Conservation (phyloP, 257 asterid species). For the Solanum tacnaense region DNA sequence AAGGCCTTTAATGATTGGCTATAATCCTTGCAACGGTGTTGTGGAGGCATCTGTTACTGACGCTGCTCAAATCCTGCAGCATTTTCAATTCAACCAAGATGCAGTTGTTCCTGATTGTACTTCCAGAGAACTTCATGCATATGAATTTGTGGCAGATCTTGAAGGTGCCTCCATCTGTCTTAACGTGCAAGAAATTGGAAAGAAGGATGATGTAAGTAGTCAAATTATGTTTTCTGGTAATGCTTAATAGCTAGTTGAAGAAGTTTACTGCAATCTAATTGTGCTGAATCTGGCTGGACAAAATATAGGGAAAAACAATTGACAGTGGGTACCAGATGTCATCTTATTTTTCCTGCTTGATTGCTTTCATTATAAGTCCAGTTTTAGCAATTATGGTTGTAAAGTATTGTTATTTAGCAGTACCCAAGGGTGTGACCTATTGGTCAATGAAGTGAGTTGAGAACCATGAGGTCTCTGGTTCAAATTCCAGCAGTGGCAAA, state of each 20-base stretch:
- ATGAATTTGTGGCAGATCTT: slow-evolving; percentile 37
- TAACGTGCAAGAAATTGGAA: slow-evolving; percentile 60
- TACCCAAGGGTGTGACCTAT: neutral
- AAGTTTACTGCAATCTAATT: neutral
- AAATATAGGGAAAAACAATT: neutral
- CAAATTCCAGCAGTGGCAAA: neutral
- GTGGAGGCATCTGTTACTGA: slow-evolving; percentile 54
- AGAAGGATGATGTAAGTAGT: slow-evolving; percentile 47
- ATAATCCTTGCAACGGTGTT: slow-evolving; percentile 33
- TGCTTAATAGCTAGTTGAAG: neutral
- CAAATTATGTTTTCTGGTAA: neutral
- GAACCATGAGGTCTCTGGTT: neutral
- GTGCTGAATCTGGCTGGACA: neutral
- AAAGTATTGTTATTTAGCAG: neutral
- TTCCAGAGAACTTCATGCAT: slow-evolving; percentile 31
- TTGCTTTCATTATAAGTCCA: neutral
- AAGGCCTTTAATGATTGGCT: slow-evolving; percentile 35
- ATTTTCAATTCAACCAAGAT: slow-evolving; percentile 39
- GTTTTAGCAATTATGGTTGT: neutral
- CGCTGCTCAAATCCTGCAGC: slow-evolving; percentile 56
- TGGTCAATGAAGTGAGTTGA: neutral
- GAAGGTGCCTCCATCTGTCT: slow-evolving; percentile 36
- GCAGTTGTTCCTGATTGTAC: slow-evolving; percentile 36
- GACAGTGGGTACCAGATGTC: neutral
- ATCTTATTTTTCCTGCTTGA: neutral